Evolutionary conservation across 1,139 yeast species (phyloP).

Genomic region (Taphrina wiesneri): DNA sequence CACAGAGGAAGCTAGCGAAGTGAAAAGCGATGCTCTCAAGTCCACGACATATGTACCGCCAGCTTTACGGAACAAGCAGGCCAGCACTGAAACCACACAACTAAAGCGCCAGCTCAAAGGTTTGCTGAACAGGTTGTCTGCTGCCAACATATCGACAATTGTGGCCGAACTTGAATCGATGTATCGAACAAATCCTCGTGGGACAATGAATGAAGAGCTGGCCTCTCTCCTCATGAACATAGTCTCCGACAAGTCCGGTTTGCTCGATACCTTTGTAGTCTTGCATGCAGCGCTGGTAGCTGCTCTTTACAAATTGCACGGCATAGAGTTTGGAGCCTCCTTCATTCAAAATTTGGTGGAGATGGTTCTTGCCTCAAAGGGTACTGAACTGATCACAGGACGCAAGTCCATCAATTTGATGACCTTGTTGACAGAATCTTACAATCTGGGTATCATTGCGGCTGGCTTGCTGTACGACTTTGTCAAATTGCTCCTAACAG

Average conservation of each 20-base stretch:
- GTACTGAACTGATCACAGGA: slow-evolving; percentile 41
- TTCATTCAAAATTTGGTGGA: slow-evolving; percentile 79
- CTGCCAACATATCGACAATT: slow-evolving; percentile 72
- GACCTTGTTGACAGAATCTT: slow-evolving; percentile 73
- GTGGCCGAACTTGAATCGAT: slow-evolving; percentile 66
- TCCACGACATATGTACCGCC: slow-evolving; percentile 70
- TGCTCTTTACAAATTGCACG: slow-evolving; percentile 72
- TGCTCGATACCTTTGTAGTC: slow-evolving; percentile 75
- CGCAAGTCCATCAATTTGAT: slow-evolving; percentile 70
- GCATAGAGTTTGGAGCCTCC: slow-evolving; percentile 87
- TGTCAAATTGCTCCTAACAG: slow-evolving; percentile 57
- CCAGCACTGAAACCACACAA: not conserved
- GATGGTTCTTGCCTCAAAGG: slow-evolving; percentile 50
- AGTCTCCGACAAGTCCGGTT: slow-evolving; percentile 61
- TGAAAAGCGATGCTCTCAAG: not conserved
- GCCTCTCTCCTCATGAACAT: slow-evolving; percentile 65
- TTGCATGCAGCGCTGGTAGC: slow-evolving; percentile 77
- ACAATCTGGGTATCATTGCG: slow-evolving; percentile 72
- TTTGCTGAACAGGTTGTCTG: slow-evolving; percentile 80
- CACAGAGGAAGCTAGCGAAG: not conserved
- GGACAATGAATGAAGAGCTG: slow-evolving; percentile 68
- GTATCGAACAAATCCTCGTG: slow-evolving; percentile 69
- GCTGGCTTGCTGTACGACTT: slow-evolving; percentile 76
- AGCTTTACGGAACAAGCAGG: slow-evolving; percentile 54
- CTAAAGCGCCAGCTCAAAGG: slow-evolving; percentile 39